Conservation (phyloP, 495 filamentous ascomycete species). For the Penicillium odoratum region DNA sequence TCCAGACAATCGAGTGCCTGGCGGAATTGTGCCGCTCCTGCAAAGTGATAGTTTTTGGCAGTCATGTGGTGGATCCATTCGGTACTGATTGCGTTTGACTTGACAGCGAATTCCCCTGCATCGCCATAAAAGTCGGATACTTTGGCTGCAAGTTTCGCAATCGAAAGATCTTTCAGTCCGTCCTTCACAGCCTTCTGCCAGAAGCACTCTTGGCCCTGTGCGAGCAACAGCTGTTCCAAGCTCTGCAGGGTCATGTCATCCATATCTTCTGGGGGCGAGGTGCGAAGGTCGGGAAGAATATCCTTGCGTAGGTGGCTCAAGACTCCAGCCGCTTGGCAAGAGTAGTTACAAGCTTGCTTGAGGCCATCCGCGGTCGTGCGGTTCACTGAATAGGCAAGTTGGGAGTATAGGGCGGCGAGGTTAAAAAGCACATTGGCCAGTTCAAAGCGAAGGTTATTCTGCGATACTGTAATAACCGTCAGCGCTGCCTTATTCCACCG, state of each 20-base stretch:
- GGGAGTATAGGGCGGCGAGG: constrained; percentile 87
- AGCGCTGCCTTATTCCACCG: neutral
- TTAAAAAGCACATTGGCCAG: constrained; percentile 93
- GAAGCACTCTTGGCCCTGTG: constrained; percentile 94
- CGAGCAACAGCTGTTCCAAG: constrained; percentile 78
- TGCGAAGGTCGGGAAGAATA: constrained; percentile 81
- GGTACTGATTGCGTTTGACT: constrained; percentile 83
- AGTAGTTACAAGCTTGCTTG: constrained; percentile 87
- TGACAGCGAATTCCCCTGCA: constrained; percentile 81
- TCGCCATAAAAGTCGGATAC: constrained; percentile 89
- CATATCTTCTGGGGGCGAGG: constrained; percentile 92
- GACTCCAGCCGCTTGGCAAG: constrained; percentile 85
- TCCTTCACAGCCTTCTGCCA: constrained; percentile 98
- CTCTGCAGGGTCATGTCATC: constrained; percentile 83
- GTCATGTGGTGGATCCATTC: constrained; percentile 99
- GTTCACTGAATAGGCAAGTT: constrained; percentile 80
- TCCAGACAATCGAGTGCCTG: constrained; percentile 90
- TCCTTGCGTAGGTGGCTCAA: constrained; percentile 74
- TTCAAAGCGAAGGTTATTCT: constrained; percentile 94
- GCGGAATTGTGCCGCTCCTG: constrained; percentile 93
- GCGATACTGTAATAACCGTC: constrained; percentile 53
- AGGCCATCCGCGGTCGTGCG: constrained; percentile 80
- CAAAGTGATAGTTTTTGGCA: constrained; percentile 97
- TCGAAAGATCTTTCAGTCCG: constrained; percentile 83
- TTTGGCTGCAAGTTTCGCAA: constrained; percentile 86